A percentile compares a stretch with the other conserved stretches of the same genome.
These are phyloP conservation scores for Mucor circinelloides DNA, from an alignment of 371 early-diverging fungal genomes.

Conservation along the genomic window DNA sequence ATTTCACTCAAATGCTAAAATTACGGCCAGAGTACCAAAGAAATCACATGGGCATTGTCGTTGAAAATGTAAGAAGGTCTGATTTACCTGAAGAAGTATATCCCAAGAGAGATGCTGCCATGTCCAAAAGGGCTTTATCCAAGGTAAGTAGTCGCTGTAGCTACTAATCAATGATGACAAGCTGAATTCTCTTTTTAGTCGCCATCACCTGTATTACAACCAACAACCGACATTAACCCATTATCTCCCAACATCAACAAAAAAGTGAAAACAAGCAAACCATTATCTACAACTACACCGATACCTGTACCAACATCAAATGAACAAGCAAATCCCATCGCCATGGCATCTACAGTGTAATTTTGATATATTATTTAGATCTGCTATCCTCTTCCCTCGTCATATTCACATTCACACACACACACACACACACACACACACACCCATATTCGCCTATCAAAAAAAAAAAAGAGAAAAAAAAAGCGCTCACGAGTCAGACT, in stretches of 20 bases:
- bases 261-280: neutral
- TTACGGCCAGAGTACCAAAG: slow-evolving; percentile 70
- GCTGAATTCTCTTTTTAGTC: neutral
- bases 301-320: neutral
- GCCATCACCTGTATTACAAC: slow-evolving; percentile 7
- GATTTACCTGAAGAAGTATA: slow-evolving; percentile 6
- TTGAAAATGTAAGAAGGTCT: slow-evolving; percentile 5
- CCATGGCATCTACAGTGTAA: slow-evolving; percentile 1
- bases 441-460: neutral
- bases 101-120: neutral
- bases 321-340: neutral
- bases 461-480: neutral
- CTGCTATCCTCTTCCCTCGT: neutral
- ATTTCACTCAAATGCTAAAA: slow-evolving; percentile 73
- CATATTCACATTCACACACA: neutral
- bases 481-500: no score
- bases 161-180: neutral
- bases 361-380: no score
- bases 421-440: neutral
- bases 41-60: slow-evolving; percentile 62
- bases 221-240: neutral
- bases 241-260: neutral
- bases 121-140: slow-evolving; percentile 8
- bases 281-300: neutral
- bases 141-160: neutral